Percentiles rank a stretch among this genome's conserved stretches.
Conservation (phyloP, 805 yeast genomes). For the Candida hungchunana region DNA sequence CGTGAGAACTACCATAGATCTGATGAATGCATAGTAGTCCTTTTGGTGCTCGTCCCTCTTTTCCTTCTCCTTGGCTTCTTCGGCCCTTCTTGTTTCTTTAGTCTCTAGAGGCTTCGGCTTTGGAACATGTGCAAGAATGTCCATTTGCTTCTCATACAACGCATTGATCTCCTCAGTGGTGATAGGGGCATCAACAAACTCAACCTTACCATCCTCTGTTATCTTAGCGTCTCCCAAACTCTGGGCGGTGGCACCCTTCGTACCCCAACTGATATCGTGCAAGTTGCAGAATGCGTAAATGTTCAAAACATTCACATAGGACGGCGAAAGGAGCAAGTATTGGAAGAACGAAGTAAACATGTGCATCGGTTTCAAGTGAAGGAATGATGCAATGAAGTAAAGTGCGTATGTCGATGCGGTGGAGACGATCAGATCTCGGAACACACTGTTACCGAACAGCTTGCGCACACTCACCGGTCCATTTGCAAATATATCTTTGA, state of each 20-base stretch:
- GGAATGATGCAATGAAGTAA: constrained; percentile 70
- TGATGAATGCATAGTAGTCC: constrained; percentile 83
- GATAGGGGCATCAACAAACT: constrained; percentile 66
- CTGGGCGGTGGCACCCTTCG: constrained; percentile 73
- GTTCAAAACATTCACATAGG: constrained; percentile 85
- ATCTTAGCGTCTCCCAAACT: constrained; percentile 85
- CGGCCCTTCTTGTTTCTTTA: constrained; percentile 27
- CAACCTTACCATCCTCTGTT: constrained; percentile 58
- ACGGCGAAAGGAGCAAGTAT: constrained; percentile 79
- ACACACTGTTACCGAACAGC: constrained; percentile 62
- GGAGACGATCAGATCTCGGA: constrained; percentile 85
- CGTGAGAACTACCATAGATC: constrained; percentile 81
- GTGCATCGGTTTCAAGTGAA: constrained; percentile 89
- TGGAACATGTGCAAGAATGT: constrained; percentile 41
- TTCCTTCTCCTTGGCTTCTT: constrained; percentile 31
- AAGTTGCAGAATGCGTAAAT: constrained; percentile 95
- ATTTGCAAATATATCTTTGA: constrained; percentile 41
- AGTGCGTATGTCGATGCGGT: constrained; percentile 78
- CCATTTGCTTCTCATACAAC: constrained; percentile 61
- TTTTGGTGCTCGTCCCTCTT: constrained; percentile 53
- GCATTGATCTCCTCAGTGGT: constrained; percentile 72
- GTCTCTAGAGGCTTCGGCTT: constrained; percentile 25
- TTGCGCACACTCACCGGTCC: constrained; percentile 35
- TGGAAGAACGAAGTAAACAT: constrained; percentile 86
- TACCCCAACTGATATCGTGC: constrained; percentile 97